These are phyloP conservation scores for Rosa rugosa DNA, from an alignment of 306 rosid species.

Conservation along the genomic window DNA sequence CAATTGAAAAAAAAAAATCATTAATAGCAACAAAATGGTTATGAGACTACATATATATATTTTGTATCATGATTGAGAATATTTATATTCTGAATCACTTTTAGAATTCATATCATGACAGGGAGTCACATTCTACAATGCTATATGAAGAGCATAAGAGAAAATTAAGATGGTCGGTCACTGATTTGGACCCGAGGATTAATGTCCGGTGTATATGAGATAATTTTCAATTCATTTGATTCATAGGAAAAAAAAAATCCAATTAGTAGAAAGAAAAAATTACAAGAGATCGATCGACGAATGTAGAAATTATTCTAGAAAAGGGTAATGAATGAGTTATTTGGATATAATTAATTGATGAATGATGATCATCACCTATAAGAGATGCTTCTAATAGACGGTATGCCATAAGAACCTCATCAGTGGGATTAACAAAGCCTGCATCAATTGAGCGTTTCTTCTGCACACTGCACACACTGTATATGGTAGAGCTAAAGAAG, in stretches of 20 bases:
- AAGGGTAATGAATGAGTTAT: no score
- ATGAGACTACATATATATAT: background rate
- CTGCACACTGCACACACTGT: conserved; percentile 27
- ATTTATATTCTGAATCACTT: no score
- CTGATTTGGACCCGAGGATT: background rate
- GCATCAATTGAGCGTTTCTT: conserved; percentile 38
- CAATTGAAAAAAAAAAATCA: background rate
- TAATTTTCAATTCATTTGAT: no score
- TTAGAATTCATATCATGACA: no score
- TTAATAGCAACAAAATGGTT: background rate
- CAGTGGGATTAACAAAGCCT: conserved; percentile 56
- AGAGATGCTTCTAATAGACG: conserved; percentile 57
- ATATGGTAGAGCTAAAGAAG: conserved; percentile 47
- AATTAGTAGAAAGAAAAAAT: background rate
- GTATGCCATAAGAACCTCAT: conserved; percentile 50
- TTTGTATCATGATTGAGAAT: background rate
- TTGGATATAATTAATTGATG: background rate
- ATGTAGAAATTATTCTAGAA: background rate
- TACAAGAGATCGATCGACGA: background rate
- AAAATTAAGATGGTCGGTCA: background rate
- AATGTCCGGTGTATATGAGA: background rate
- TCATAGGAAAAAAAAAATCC: background rate
- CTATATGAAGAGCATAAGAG: background rate
- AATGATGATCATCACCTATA: conserved; percentile 34
- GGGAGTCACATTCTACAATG: no score